Conservation (phyloP, 768 basidiomycete genomes). For the Podaxis sp. region DNA sequence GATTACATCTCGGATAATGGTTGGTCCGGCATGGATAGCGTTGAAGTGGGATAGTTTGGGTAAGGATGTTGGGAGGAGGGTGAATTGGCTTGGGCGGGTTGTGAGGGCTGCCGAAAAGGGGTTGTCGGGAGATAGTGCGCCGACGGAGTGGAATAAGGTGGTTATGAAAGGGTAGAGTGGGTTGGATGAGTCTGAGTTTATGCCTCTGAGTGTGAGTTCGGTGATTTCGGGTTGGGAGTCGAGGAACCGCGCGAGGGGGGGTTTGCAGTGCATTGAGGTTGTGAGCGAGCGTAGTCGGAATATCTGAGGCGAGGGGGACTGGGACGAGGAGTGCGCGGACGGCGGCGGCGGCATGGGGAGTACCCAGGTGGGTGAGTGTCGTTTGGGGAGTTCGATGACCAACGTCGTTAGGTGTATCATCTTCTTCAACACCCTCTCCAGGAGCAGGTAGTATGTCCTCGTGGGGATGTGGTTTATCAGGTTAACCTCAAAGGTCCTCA, state of each 20-base stretch:
- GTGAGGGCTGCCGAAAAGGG: constrained; percentile 13
- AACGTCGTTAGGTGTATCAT: constrained; percentile 40
- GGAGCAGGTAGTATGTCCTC: constrained; percentile 46
- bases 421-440: constrained; percentile 40
- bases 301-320: constrained; percentile 23
- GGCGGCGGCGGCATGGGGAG: constrained; percentile 25
- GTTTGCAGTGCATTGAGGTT: constrained; percentile 55
- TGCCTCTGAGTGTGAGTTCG: constrained; percentile 57
- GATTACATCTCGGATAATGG: constrained; percentile 43
- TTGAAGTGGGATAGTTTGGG: constrained; percentile 50
- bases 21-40: constrained; percentile 50
- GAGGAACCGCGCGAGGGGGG: constrained; percentile 47
- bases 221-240: constrained; percentile 44
- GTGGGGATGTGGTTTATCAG: constrained; percentile 37
- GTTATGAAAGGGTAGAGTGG: constrained; percentile 23
- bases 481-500: constrained; percentile 47
- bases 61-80: constrained; percentile 38
- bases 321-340: neutral
- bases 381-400: constrained; percentile 47
- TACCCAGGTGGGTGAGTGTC: constrained; percentile 45
- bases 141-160: constrained; percentile 14
- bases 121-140: constrained; percentile 20
- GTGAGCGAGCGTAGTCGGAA: constrained; percentile 48
- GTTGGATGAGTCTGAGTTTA: constrained; percentile 30
- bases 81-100: constrained; percentile 23